Base-by-base conservation (phyloP, 768 basidiomycete genomes). In the Basidioascus undulatus region DNA sequence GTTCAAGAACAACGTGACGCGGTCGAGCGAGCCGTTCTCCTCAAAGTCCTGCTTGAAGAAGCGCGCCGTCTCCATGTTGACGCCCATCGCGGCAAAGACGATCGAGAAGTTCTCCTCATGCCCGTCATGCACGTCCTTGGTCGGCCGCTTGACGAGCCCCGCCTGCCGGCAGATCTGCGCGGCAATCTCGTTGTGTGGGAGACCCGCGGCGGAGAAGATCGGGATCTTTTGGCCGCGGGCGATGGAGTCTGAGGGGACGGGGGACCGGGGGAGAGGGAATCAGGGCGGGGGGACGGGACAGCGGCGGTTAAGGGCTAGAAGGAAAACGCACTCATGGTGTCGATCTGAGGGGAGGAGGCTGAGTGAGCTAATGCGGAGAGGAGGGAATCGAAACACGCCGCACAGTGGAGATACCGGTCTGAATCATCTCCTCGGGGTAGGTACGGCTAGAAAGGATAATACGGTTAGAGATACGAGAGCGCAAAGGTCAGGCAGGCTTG, bases 21-120 rank as follows among this genome's bases (percentile, higher is more conserved):
- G 78, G 62, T 94, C 86, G 46, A 96, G 69, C 66, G 76, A 80
- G 40, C 92, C 92, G 57, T 92, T 94, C 53, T 92, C 89, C 61
- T 96, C 87, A 57, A 96, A 96, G 65, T 98, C 92, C 57, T 87
- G 81, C 61, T 89, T 87, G 78, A 98, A 98, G 69, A 92, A 98
- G 40, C 89, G 74, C 36, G 92, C 92, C 6, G 92, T 96, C 61
- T 98, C 92, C 86, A 92, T 92, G 65, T 98, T 98, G 44, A 89
- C 92, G 70, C 92, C 92, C 92, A 98, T 96, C 31, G 92, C 92
- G 42, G 87, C 92, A 57, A 96, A 98, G 36, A 96, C 92, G 54
- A 98, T 87, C 36, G 84, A 89, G 69, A 98, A 98, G 62, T 98
- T 98, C 64, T 98, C 89, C 66, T 92, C 89, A 61, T 96, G 89